phyloP scores from a whole-genome alignment of 176 grass and related monocot genomes.

The Ensete glaucum region DNA sequence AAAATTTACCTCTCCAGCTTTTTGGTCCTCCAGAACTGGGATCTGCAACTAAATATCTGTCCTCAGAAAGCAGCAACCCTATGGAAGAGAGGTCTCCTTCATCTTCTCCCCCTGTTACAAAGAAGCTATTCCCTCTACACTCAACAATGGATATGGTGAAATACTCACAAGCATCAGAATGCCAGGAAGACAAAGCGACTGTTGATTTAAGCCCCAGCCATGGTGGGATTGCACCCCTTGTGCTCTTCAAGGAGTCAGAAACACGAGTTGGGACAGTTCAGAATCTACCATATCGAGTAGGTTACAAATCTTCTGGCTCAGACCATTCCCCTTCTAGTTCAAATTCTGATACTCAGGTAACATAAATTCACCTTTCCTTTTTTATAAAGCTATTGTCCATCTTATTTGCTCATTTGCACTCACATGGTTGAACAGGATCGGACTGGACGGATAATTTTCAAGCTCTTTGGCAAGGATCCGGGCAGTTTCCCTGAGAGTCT shows the following conservation, averaged over 20 bases:
- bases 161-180: slow-evolving; percentile 19
- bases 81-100: slow-evolving; percentile 91
- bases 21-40: slow-evolving; percentile 61
- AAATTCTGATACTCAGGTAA: slow-evolving; percentile 62
- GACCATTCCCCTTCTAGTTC: slow-evolving; percentile 92
- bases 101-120: slow-evolving; percentile 77
- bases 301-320: slow-evolving; percentile 77
- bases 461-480: slow-evolving; percentile 95
- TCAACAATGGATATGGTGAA: slow-evolving; percentile 38
- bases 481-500: slow-evolving; percentile 70
- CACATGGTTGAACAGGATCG: slow-evolving; percentile 52
- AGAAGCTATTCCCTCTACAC: slow-evolving; percentile 78
- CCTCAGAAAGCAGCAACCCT: slow-evolving; percentile 97
- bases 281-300: slow-evolving; percentile 43
- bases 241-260: slow-evolving; percentile 58
- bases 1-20: slow-evolving; percentile 52
- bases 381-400: background rate
- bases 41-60: slow-evolving; percentile 74
- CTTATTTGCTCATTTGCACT: background rate
- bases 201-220: slow-evolving; percentile 67
- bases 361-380: background rate
- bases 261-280: slow-evolving; percentile 27
- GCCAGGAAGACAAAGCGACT: slow-evolving; percentile 44
- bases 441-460: slow-evolving; percentile 92
- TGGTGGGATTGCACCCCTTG: slow-evolving; percentile 42